Conservation (phyloP, 140 eudicot genomes). For the Artemisia princeps region DNA sequence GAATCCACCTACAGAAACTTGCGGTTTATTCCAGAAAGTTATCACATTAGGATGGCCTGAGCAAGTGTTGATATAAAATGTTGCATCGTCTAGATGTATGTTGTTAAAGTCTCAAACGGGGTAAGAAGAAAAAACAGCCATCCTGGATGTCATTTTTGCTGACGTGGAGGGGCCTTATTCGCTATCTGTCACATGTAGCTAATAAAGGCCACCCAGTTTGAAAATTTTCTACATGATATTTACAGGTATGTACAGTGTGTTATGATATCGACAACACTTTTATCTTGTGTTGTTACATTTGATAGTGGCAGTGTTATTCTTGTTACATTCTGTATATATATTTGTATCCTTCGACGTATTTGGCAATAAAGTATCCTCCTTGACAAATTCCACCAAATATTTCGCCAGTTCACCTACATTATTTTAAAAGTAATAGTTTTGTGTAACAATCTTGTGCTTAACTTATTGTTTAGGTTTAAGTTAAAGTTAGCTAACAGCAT, state of each 20-base stretch:
- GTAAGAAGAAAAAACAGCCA: background rate
- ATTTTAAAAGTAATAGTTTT: too few species aligned
- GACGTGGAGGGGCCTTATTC: constrained; percentile 7
- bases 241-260: constrained; percentile 12
- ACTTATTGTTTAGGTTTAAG: too few species aligned
- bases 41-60: constrained; percentile 9
- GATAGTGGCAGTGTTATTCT: too few species aligned
- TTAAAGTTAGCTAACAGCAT: too few species aligned
- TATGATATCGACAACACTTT: background rate
- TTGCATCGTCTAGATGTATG: background rate
- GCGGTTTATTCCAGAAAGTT: background rate
- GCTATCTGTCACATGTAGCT: background rate
- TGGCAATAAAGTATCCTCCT: too few species aligned
- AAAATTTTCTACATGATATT: background rate
- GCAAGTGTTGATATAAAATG: background rate
- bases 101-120: background rate
- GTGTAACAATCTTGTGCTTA: too few species aligned
- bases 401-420: too few species aligned
- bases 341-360: too few species aligned
- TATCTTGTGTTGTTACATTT: too few species aligned
- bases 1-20: constrained; percentile 1
- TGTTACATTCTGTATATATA: too few species aligned
- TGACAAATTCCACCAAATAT: too few species aligned
- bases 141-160: constrained; percentile 8
- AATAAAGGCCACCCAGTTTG: background rate